Conservation (phyloP, 768 basidiomycete genomes). For the Boletus tomentosulus region DNA sequence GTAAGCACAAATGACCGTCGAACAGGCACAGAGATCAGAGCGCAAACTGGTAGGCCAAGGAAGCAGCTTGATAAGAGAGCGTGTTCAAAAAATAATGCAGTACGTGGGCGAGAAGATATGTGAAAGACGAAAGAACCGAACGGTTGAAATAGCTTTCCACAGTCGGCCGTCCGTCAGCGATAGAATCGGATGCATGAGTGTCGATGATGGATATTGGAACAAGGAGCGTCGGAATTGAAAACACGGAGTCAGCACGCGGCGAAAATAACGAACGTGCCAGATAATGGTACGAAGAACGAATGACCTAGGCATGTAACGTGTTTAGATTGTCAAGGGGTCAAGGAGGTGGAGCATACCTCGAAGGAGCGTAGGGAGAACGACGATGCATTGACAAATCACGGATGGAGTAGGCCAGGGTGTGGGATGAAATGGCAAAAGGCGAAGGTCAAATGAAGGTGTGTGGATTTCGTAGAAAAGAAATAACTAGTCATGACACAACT, state of each 20-base stretch:
- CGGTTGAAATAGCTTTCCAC: background rate
- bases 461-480: background rate
- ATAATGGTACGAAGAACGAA: background rate
- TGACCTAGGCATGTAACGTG: conserved; percentile 1
- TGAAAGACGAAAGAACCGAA: background rate
- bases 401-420: background rate
- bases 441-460: background rate
- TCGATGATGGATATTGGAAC: background rate
- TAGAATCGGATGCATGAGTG: background rate
- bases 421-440: background rate
- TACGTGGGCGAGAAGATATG: background rate
- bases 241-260: background rate
- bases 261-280: conserved; percentile 5
- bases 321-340: background rate
- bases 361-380: conserved; percentile 7
- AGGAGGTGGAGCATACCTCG: conserved; percentile 12
- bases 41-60: background rate
- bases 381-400: background rate
- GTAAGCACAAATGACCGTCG: conserved; percentile 4
- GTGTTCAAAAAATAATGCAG: background rate
- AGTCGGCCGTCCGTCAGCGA: background rate
- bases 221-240: conserved; percentile 4
- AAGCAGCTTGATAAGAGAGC: background rate
- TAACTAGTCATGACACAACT: background rate
- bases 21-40: background rate